Conservation (phyloP, 2,329 filamentous ascomycete genomes). For the Aureobasidium leucospermi region DNA sequence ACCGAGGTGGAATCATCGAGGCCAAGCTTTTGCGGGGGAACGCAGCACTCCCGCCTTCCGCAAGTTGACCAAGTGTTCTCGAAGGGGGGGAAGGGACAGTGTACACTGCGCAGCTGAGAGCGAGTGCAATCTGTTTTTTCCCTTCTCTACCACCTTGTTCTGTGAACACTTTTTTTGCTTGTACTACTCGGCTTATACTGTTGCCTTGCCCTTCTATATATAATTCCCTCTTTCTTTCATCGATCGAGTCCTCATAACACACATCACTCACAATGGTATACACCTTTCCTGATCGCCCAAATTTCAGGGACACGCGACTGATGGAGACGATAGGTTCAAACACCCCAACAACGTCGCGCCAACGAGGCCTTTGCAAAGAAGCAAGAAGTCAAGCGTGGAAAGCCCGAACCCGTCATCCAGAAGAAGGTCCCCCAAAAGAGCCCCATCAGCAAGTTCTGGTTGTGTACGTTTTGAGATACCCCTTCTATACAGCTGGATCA, state of each 20-base stretch:
- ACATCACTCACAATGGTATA: background rate
- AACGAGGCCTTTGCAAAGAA: slow-evolving; percentile 72
- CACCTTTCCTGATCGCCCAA: background rate
- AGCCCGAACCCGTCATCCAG: slow-evolving; percentile 45
- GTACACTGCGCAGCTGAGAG: background rate
- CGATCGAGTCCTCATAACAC: background rate
- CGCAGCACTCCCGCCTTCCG: background rate
- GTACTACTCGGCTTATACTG: background rate
- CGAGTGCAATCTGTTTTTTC: background rate
- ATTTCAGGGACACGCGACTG: background rate
- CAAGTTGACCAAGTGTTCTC: slow-evolving; percentile 10
- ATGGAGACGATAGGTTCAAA: slow-evolving; percentile 58
- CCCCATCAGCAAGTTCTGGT: slow-evolving; percentile 50
- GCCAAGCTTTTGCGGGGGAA: background rate
- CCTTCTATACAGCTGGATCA: background rate
- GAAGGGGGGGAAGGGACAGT: background rate
- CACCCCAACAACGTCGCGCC: slow-evolving; percentile 71
- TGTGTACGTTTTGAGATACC: slow-evolving; percentile 43
- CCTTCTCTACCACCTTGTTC: background rate
- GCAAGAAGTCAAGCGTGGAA: slow-evolving; percentile 68
- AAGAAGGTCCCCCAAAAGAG: slow-evolving; percentile 28
- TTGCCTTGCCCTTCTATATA: background rate
- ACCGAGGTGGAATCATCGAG: background rate
- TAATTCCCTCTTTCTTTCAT: background rate
- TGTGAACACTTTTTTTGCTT: background rate